Conservation (phyloP, 73 alveolate genomes). For the Halteria grandinella region DNA sequence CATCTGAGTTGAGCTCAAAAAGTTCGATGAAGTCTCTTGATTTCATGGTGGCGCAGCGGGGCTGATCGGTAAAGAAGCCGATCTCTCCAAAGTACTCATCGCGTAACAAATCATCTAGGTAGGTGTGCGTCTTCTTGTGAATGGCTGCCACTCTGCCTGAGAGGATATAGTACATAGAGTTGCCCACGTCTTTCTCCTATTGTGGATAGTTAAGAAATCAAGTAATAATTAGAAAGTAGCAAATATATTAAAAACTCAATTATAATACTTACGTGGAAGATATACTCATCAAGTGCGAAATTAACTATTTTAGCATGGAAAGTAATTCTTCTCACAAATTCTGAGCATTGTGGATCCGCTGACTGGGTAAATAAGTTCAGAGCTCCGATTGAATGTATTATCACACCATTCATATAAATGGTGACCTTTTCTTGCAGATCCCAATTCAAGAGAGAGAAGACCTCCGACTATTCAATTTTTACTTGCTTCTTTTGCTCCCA, state of each 20-base stretch:
- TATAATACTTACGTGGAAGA: conserved; percentile 1
- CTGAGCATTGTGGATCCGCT: no score
- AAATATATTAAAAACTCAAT: no score
- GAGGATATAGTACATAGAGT: conserved; percentile 48
- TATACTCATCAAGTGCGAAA: conserved; percentile 35
- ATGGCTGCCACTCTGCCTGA: conserved; percentile 57
- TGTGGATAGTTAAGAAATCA: conserved; percentile 39
- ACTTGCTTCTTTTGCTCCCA: conserved; percentile 62
- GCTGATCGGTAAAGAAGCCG: conserved; percentile 55
- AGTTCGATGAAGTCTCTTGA: conserved; percentile 70
- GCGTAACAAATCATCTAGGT: conserved; percentile 37
- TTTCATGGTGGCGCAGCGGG: conserved; percentile 51
- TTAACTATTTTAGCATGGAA: conserved; percentile 7
- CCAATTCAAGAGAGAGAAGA: conserved; percentile 50
- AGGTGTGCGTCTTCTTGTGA: conserved; percentile 55
- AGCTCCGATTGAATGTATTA: no score
- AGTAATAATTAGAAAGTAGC: no score
- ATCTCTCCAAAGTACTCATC: conserved; percentile 75
- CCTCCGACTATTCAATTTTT: conserved; percentile 71
- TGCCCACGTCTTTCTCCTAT: conserved; percentile 20
- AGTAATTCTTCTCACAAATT: conserved; percentile 41
- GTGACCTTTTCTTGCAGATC: conserved; percentile 66
- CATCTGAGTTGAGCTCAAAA: conserved; percentile 14
- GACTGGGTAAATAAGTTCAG: no score
- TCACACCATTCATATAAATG: conserved; percentile 67